Evolutionary conservation across 2,329 filamentous ascomycete genomes (phyloP).

Genomic region (Fusarium agapanthi): DNA sequence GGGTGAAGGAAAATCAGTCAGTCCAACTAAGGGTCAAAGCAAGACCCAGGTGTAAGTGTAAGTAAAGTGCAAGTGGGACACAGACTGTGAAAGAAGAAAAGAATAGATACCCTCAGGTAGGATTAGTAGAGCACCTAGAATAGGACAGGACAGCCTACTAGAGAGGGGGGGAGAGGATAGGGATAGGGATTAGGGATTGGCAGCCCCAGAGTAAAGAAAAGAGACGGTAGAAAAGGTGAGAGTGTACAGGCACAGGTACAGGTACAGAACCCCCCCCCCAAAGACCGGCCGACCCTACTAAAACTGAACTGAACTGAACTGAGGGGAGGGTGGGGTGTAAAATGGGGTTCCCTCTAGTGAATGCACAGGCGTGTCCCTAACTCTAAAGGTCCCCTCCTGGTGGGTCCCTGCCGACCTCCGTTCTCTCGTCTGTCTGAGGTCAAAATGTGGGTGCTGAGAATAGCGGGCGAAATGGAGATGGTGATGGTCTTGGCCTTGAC

Average conservation of each 20-base stretch:
- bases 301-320: neutral
- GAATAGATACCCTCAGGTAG: conserved; percentile 5
- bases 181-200: conserved; percentile 22
- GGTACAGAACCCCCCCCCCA: neutral
- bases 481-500: neutral
- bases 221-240: conserved; percentile 9
- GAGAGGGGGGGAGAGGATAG: conserved; percentile 4
- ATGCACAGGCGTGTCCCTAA: conserved; percentile 15
- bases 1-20: conserved; percentile 9
- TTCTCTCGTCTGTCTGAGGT: conserved; percentile 20
- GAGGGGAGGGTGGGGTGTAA: conserved; percentile 27
- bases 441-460: conserved; percentile 36
- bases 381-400: neutral
- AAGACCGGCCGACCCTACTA: conserved; percentile 20
- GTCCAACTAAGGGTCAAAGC: conserved; percentile 8
- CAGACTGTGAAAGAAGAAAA: conserved; percentile 13
- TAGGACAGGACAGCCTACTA: conserved; percentile 11
- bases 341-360: neutral
- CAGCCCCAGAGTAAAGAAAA: neutral
- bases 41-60: conserved; percentile 17
- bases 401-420: conserved; percentile 25
- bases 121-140: conserved; percentile 4
- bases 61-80: conserved; percentile 27
- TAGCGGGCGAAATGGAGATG: conserved; percentile 25
- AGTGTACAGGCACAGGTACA: conserved; percentile 14